phyloP scores from a whole-genome alignment of 2,329 filamentous ascomycete species.

The Atkinsonella texensis region DNA sequence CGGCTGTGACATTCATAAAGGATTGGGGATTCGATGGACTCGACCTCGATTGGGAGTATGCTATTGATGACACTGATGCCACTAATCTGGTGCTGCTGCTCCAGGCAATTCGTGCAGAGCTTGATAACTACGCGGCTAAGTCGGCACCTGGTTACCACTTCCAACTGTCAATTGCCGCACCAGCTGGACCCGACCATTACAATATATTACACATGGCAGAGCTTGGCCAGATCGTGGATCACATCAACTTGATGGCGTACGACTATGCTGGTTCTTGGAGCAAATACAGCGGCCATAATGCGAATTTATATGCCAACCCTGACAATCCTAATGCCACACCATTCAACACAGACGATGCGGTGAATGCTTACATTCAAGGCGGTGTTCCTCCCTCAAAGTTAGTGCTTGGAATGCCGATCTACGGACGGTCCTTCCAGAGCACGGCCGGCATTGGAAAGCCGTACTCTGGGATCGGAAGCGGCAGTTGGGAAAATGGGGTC shows the following conservation, averaged over 20 bases:
- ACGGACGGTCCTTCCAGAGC: constrained; percentile 17
- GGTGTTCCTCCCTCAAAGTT: constrained; percentile 56
- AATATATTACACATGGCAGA: constrained; percentile 32
- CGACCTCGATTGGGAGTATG: constrained; percentile 30
- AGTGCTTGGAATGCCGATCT: constrained; percentile 63
- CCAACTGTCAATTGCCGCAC: constrained; percentile 39
- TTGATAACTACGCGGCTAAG: constrained; percentile 35
- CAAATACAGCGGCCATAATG: constrained; percentile 49
- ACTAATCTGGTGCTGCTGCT: constrained; percentile 33
- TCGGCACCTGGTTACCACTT: constrained; percentile 37
- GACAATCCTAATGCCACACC: constrained; percentile 48
- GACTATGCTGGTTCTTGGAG: constrained; percentile 68
- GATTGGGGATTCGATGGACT: constrained; percentile 54
- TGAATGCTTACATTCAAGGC: constrained; percentile 51
- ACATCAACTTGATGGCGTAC: constrained; percentile 62
- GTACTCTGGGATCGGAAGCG: constrained; percentile 52
- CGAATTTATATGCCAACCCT: constrained; percentile 53
- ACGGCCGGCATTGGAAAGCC: constrained; percentile 53
- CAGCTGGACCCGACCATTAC: constrained; percentile 38
- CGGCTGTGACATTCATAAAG: constrained; percentile 56
- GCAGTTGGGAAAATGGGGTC: constrained; percentile 61
- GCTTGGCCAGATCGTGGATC: constrained; percentile 40
- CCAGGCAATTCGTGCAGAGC: constrained; percentile 29
- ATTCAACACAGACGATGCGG: constrained; percentile 54
- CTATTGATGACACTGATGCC: constrained; percentile 25